These are phyloP conservation scores for Coffea eugenioides DNA, from an alignment of 257 asterid genomes.

Conservation along the genomic window DNA sequence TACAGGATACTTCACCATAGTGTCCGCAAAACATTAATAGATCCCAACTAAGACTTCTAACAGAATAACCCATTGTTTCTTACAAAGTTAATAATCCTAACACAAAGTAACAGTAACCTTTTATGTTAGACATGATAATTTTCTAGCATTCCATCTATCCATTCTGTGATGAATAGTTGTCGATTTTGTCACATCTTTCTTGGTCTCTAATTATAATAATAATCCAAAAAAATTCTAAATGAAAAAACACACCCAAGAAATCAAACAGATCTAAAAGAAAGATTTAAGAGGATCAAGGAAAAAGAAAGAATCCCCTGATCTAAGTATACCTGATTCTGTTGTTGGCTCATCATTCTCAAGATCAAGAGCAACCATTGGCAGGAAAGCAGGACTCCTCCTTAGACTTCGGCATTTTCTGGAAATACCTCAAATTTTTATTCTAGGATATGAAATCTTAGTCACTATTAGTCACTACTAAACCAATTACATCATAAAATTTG, in stretches of 20 bases:
- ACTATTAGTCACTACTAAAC: no score
- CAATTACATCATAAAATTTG: not conserved
- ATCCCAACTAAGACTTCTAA: no score
- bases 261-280: not conserved
- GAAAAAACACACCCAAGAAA: not conserved
- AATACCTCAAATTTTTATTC: slow-evolving; percentile 1
- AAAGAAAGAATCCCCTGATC: not conserved
- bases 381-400: slow-evolving; percentile 45
- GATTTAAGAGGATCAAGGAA: not conserved
- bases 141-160: no score
- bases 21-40: no score
- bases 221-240: not conserved
- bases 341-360: slow-evolving; percentile 58
- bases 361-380: slow-evolving; percentile 51
- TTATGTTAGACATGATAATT: no score
- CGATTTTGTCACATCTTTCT: slow-evolving; percentile 26
- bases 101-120: no score
- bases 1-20: no score
- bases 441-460: not conserved
- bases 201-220: slow-evolving; percentile 27
- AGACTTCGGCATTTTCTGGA: slow-evolving; percentile 67
- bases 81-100: no score
- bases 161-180: not conserved
- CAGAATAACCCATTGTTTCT: no score
- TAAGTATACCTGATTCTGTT: slow-evolving; percentile 39